Base-by-base conservation (phyloP, 352 stramenopile species). In the Globisporangium middletonii region DNA sequence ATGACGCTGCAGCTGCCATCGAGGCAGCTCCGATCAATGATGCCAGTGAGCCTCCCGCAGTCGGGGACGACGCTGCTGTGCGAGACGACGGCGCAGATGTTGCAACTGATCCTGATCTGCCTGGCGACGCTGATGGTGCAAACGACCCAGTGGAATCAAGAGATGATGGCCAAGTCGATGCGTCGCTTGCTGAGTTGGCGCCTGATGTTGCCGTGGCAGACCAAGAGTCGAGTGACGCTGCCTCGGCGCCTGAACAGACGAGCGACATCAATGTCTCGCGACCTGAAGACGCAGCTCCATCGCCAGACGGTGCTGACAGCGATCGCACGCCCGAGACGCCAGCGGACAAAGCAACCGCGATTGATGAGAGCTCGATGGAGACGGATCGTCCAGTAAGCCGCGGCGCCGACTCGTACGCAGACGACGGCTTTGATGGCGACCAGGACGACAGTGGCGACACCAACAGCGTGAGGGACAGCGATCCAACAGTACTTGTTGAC, bases 371-470 rank as follows among this genome's bases (percentile, higher is more conserved):
- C 33, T 6, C 28, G 43, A 63, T 27, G 30, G 15, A n/a, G 15
- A 37, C 26, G 7, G 59, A 64, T 27, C 59, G 59, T 19, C 45
- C 50, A 9, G 44, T 37, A 38, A 64, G 43, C 28, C 50, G 44
- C 26, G 58, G 53, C 16, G 44, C 38, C 48, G 52, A 64, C 27
- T 51, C 59, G 46, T 64, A 60, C 23, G 59, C 52, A 13, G 59
- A 60, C 8, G 59, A 60, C 6, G 46, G 51, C 18, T 64, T 64
- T 38, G 59, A 60, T 18, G 49, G 49, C 37, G 52, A 59, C 12
- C 35, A 48, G 8, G 59, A 56, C 19, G 37, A 44, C 11, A 55
- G 30, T 33, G 8, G 33, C 28, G 30, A 27, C 18, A 2, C 1
- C 15, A 15, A 19, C 9, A 19, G 18, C 1, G 4, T 16, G n/a